These are phyloP conservation scores for Yamadazyma sp. DNA, from an alignment of 805 yeast species.

Conservation along the genomic window DNA sequence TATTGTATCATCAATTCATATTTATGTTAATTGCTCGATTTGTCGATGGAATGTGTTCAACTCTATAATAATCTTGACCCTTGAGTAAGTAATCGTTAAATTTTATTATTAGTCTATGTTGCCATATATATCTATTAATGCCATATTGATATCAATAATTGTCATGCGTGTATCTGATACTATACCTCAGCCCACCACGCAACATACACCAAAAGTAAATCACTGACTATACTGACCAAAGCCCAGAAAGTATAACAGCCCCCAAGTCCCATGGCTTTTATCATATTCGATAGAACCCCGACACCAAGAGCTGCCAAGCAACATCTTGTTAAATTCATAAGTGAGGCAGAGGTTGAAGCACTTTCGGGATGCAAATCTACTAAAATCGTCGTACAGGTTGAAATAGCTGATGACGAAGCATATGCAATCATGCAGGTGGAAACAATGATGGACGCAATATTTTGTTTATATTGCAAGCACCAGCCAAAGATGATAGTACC, in stretches of 20 bases:
- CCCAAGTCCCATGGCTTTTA: constrained; percentile 56
- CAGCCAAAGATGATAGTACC: constrained; percentile 59
- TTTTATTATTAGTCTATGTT: constrained; percentile 4
- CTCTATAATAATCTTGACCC: too few species aligned
- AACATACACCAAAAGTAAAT: constrained; percentile 14
- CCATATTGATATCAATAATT: not conserved
- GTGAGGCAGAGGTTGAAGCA: constrained; percentile 73
- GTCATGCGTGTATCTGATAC: too few species aligned
- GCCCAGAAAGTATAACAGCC: constrained; percentile 78
- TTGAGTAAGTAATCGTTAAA: too few species aligned
- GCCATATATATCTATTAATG: not conserved
- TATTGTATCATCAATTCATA: too few species aligned
- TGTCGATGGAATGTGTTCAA: not conserved
- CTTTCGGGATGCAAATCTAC: constrained; percentile 75
- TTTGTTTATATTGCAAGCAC: constrained; percentile 54
- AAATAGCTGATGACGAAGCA: constrained; percentile 57
- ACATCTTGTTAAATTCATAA: constrained; percentile 73
- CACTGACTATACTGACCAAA: constrained; percentile 31
- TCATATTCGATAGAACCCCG: constrained; percentile 67
- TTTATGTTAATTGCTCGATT: too few species aligned
- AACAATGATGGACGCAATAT: constrained; percentile 57
- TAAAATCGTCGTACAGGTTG: constrained; percentile 61
- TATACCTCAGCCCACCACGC: constrained; percentile 9
- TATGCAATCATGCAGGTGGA: constrained; percentile 57
- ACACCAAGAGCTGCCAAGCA: constrained; percentile 67